Conservation (phyloP, 495 filamentous ascomycete genomes). For the Annulohypoxylon maeteangense region DNA sequence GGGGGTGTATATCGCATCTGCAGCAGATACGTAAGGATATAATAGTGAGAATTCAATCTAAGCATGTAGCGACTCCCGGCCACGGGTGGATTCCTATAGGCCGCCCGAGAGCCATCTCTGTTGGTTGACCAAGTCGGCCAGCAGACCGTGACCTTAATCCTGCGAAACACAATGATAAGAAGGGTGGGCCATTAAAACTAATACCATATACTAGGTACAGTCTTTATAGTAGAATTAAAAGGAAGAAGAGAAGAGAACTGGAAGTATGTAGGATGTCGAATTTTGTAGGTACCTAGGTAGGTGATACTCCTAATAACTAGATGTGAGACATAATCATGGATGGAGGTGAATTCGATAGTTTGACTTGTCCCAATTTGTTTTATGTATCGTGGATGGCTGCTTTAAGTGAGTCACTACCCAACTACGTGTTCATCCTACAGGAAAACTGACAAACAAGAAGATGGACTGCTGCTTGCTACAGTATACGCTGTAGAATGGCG, state of each 20-base stretch:
- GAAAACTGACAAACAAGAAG: constrained; percentile 5
- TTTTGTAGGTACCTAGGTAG: constrained; percentile 15
- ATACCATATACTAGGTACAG: constrained; percentile 5
- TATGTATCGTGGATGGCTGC: constrained; percentile 9
- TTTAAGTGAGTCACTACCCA: constrained; percentile 19
- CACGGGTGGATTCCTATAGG: constrained; percentile 36
- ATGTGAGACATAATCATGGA: constrained; percentile 12
- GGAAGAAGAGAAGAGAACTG: neutral
- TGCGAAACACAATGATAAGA: constrained; percentile 14
- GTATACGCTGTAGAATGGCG: neutral
- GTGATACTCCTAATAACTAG: neutral
- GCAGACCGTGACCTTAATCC: constrained; percentile 5
- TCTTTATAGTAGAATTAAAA: neutral
- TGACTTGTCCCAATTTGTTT: constrained; percentile 9
- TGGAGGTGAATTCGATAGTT: constrained; percentile 15
- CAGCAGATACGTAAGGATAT: constrained; percentile 2
- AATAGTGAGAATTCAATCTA: constrained; percentile 19
- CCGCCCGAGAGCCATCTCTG: constrained; percentile 5
- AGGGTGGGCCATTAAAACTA: neutral
- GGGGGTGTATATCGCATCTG: neutral
- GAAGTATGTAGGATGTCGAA: neutral
- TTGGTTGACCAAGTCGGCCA: constrained; percentile 20
- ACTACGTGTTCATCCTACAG: constrained; percentile 22
- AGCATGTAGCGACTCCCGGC: constrained; percentile 8
- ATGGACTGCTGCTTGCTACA: neutral